Conservation (phyloP, 2,329 filamentous ascomycete species). For the Verticillium zaregamsianum region DNA sequence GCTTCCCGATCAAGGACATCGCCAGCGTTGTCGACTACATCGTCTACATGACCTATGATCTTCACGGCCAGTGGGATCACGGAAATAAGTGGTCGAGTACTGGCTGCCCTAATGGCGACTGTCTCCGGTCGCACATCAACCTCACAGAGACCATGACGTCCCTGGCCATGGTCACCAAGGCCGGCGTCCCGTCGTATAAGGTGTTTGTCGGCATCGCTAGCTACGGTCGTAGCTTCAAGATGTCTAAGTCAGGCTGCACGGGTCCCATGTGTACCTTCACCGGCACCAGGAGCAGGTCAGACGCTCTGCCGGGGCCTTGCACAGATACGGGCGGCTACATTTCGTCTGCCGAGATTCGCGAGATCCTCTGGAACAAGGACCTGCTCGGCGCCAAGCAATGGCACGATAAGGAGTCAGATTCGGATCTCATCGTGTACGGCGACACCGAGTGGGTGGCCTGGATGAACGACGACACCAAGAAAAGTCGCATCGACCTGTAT, state of each 20-base stretch:
- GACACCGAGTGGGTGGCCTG: conserved; percentile 24
- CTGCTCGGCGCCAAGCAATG: not conserved
- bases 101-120: conserved; percentile 25
- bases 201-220: conserved; percentile 21
- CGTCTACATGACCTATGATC: conserved; percentile 22
- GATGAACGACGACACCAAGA: conserved; percentile 21
- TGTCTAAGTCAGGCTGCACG: conserved; percentile 18
- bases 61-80: conserved; percentile 24
- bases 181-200: conserved; percentile 2
- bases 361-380: conserved; percentile 9
- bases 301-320: conserved; percentile 20
- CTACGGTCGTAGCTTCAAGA: conserved; percentile 24
- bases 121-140: conserved; percentile 29
- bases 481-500: conserved; percentile 13
- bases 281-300: conserved; percentile 14
- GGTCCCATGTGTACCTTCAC: conserved; percentile 19
- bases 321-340: conserved; percentile 28
- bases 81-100: conserved; percentile 18
- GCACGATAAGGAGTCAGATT: conserved; percentile 1
- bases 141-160: conserved; percentile 24
- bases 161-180: not conserved
- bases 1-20: not conserved
- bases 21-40: not conserved
- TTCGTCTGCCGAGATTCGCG: conserved; percentile 24
- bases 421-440: conserved; percentile 2